A percentile compares a stretch with the other conserved stretches of the same genome.
These are phyloP conservation scores for Nicotiana knightiana DNA, from an alignment of 257 asterid genomes.

Conservation along the genomic window DNA sequence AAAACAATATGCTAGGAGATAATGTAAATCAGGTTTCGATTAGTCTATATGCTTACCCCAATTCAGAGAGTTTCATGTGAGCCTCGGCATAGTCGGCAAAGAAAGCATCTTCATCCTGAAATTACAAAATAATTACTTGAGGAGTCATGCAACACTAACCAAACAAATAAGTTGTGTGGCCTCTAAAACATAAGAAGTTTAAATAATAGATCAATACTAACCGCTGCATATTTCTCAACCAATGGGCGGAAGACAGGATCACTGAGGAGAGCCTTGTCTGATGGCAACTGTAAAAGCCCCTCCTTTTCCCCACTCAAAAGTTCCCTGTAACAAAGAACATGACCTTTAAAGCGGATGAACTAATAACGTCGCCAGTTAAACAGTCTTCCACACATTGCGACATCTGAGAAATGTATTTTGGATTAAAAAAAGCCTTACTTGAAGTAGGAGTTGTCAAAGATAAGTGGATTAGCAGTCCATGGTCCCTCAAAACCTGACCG, in stretches of 20 bases:
- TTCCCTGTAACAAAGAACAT: slow-evolving; percentile 34
- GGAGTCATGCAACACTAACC: not conserved
- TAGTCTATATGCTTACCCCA: slow-evolving; percentile 45
- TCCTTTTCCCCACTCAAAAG: slow-evolving; percentile 72
- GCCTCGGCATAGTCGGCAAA: slow-evolving; percentile 71
- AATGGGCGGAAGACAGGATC: slow-evolving; percentile 66
- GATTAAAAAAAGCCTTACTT: slow-evolving; percentile 28
- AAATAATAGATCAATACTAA: slow-evolving; percentile 13
- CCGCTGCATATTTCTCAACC: slow-evolving; percentile 73
- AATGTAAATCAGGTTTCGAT: not conserved
- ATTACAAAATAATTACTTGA: not conserved
- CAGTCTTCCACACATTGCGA: no score
- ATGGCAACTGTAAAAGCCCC: slow-evolving; percentile 65
- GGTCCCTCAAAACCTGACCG: slow-evolving; percentile 91
- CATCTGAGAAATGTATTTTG: not conserved
- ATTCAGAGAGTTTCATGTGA: slow-evolving; percentile 70
- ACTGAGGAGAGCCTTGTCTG: slow-evolving; percentile 66
- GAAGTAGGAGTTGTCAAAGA: slow-evolving; percentile 73
- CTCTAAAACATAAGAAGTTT: not conserved
- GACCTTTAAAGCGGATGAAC: not conserved
- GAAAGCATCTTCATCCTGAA: slow-evolving; percentile 82
- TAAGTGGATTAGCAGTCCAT: slow-evolving; percentile 79
- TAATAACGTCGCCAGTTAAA: not conserved
- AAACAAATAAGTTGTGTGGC: no score
- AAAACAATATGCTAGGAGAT: not conserved